Percentiles rank a stretch among this genome's conserved stretches.
Conservation (phyloP, 305 asterid species). For the Fraxinus paxiana region DNA sequence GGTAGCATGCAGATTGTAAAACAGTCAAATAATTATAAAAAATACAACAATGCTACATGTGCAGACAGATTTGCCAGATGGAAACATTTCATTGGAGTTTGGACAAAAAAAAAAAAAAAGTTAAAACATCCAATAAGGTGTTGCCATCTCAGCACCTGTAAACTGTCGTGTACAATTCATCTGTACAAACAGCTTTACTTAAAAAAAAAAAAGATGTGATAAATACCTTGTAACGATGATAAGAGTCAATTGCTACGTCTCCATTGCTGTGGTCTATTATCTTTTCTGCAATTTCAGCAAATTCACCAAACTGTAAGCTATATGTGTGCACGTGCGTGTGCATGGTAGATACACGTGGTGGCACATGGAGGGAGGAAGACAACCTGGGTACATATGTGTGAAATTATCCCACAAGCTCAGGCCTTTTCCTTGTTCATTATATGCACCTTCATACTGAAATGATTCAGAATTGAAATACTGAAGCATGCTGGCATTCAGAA, state of each 20-base stretch:
- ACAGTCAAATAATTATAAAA: neutral
- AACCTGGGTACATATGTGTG: slow-evolving; percentile 52
- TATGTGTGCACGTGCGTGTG: neutral
- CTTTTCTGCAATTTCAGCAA: slow-evolving; percentile 27
- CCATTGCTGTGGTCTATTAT: slow-evolving; percentile 33
- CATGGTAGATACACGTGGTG: neutral
- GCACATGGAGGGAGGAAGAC: neutral
- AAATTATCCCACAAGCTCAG: slow-evolving; percentile 54
- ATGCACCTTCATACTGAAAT: slow-evolving; percentile 50
- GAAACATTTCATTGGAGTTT: neutral
- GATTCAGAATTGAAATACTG: neutral
- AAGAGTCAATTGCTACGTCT: slow-evolving; percentile 42
- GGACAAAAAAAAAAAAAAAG: neutral
- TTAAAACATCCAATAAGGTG: neutral
- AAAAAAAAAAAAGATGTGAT: neutral
- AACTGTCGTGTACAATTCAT: neutral
- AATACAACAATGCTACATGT: neutral
- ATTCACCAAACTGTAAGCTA: neutral
- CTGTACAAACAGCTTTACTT: neutral
- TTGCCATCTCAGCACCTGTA: neutral
- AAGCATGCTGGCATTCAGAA: neutral
- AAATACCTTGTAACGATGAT: slow-evolving; percentile 40
- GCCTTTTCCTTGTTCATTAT: slow-evolving; percentile 49
- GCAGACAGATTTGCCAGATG: neutral
- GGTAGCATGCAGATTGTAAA: neutral